These are phyloP conservation scores for Yamadazyma epiphylla DNA, from an alignment of 1,139 yeast species.

Conservation along the genomic window DNA sequence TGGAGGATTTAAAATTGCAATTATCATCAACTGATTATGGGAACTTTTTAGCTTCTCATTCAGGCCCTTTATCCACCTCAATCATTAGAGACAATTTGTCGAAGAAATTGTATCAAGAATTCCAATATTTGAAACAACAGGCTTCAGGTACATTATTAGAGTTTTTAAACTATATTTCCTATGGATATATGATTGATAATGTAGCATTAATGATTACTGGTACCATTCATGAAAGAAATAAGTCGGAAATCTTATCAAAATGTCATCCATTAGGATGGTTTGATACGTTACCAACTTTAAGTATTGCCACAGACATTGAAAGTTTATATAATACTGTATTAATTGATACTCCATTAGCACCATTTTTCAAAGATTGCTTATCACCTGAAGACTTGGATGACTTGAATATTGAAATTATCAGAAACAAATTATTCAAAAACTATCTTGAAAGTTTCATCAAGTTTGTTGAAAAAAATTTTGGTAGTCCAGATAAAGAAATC, in stretches of 20 bases:
- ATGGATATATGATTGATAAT: constrained; percentile 98
- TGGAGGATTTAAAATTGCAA: constrained; percentile 92
- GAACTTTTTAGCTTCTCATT: constrained; percentile 76
- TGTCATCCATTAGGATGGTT: constrained; percentile 99
- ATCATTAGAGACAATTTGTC: constrained; percentile 77
- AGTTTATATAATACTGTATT: constrained; percentile 90
- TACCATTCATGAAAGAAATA: constrained; percentile 90
- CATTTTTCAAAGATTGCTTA: constrained; percentile 87
- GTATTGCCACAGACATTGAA: constrained; percentile 92
- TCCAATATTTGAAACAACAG: constrained; percentile 79
- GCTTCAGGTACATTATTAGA: constrained; percentile 75
- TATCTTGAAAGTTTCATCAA: constrained; percentile 83
- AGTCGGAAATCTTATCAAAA: constrained; percentile 77
- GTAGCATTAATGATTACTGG: constrained; percentile 96
- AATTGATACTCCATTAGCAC: constrained; percentile 95
- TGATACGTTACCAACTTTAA: constrained; percentile 91
- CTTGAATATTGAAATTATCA: constrained; percentile 87
- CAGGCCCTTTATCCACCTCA: constrained; percentile 79
- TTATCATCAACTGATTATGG: constrained; percentile 95
- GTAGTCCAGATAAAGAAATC: constrained; percentile 75
- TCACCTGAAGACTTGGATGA: constrained; percentile 95
- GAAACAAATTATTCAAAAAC: constrained; percentile 89
- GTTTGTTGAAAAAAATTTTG: constrained; percentile 58
- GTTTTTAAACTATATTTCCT: constrained; percentile 87
- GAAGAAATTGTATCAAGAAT: constrained; percentile 74